Evolutionary conservation across 352 stramenopile genomes (phyloP), one percentile per base, ranked within the genome.

Genomic region (Globisporangium sylvaticum): DNA sequence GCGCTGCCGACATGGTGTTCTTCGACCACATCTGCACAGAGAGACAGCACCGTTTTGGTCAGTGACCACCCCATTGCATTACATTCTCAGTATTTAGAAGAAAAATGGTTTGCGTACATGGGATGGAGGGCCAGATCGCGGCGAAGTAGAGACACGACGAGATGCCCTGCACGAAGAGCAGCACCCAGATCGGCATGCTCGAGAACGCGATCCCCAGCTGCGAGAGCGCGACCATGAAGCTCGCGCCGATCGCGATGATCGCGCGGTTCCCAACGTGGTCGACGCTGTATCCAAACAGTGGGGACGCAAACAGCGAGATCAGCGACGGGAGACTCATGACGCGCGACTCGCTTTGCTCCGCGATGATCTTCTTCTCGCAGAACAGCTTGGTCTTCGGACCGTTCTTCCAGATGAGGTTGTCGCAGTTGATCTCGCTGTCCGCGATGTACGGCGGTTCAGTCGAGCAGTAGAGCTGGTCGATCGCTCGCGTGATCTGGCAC

Each of bases 271-370:
- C 84, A 42, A 87, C 75, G 37, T 72, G 74, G 60, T 96, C 87
- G 20, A 96, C 79, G 32, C 90, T 58, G 58, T 87, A 89, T 10
- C 90, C 90, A 25, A 97, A 76, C 10, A 94, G 55, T 3, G 90
- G 90, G 29, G 78, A 90, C 12, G 89, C 72, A 29, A 88, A 65
- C 22, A 87, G 75, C 20, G 86, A 90, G 24, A 94, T 88, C 10
- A 94, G 69, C 32, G 91, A 95, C 5, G 90, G 87, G 20, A 97
- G 78, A 10, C 73, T 84, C 86, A 97, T 95, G 14, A 93, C 69
- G 22, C 58, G 74, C 9, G 80, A 66, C 3, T 72, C 81, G 20
- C 78, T 69, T 54, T 70, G 67, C 59, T 81, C 78, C 1, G 81
- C 86, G 9, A 70, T 58, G 22, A 72, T 66, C 56, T 87, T 81